Conservation (phyloP, 257 asterid species). For the Solanum tacnaense region DNA sequence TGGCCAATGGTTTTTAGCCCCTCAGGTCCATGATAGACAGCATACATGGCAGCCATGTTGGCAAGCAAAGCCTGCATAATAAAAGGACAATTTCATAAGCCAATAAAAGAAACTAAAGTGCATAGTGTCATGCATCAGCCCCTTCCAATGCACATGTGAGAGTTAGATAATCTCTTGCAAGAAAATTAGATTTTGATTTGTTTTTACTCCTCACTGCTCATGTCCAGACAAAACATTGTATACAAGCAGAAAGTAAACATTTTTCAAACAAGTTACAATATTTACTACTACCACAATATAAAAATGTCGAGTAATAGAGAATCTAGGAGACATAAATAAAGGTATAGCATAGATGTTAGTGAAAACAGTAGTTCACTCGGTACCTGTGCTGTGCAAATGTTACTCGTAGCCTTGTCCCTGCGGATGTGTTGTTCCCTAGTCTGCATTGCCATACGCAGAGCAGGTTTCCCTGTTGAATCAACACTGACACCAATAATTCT, state of each 20-base stretch:
- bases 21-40: constrained; percentile 97
- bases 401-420: constrained; percentile 96
- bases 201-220: background rate
- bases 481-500: constrained; percentile 94
- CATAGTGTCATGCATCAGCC: background rate
- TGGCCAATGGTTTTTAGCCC: constrained; percentile 90
- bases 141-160: background rate
- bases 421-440: constrained; percentile 99
- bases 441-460: constrained; percentile 99
- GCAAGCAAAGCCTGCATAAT: constrained; percentile 85
- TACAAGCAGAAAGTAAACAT: background rate
- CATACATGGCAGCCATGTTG: constrained; percentile 98
- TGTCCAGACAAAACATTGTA: background rate
- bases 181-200: background rate
- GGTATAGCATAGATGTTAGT: background rate
- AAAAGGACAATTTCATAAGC: background rate
- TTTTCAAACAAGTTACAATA: background rate
- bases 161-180: background rate
- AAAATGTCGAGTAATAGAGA: background rate
- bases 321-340: background rate
- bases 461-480: constrained; percentile 90
- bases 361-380: background rate
- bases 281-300: background rate
- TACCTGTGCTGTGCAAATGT: constrained; percentile 99
- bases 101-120: background rate